phyloP scores from a whole-genome alignment of 768 basidiomycete genomes.

The Leccinum fibrillosum region DNA sequence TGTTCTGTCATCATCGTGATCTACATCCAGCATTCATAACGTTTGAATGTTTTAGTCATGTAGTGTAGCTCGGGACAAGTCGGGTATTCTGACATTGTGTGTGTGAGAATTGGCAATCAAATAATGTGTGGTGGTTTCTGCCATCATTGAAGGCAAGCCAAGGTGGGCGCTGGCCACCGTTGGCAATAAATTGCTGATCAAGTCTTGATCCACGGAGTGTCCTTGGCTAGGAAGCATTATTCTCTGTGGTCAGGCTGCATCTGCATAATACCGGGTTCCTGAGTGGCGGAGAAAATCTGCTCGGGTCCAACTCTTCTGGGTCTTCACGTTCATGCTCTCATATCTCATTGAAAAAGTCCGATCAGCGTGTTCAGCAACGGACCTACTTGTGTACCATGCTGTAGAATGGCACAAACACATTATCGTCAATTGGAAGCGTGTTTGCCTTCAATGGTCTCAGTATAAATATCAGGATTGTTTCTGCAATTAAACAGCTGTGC shows the following conservation, averaged over 20 bases:
- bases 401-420: conserved; percentile 7
- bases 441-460: not conserved
- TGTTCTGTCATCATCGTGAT: conserved; percentile 7
- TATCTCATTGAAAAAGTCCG: not conserved
- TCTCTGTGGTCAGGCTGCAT: not conserved
- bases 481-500: not conserved
- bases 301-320: not conserved
- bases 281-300: conserved; percentile 1
- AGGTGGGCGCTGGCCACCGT: conserved; percentile 2
- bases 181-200: not conserved
- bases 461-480: not conserved
- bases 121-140: not conserved
- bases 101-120: conserved; percentile 4
- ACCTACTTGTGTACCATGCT: conserved; percentile 20
- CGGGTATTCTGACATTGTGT: not conserved
- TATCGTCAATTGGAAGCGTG: not conserved
- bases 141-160: not conserved
- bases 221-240: not conserved
- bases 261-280: not conserved
- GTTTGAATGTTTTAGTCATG: conserved; percentile 27
- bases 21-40: conserved; percentile 18
- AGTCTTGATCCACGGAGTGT: not conserved
- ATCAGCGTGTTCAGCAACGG: conserved; percentile 1
- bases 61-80: conserved; percentile 23
- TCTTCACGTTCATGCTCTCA: not conserved